These are phyloP conservation scores for Talaromyces sp. DNA, from an alignment of 2,329 filamentous ascomycete species.

Conservation along the genomic window DNA sequence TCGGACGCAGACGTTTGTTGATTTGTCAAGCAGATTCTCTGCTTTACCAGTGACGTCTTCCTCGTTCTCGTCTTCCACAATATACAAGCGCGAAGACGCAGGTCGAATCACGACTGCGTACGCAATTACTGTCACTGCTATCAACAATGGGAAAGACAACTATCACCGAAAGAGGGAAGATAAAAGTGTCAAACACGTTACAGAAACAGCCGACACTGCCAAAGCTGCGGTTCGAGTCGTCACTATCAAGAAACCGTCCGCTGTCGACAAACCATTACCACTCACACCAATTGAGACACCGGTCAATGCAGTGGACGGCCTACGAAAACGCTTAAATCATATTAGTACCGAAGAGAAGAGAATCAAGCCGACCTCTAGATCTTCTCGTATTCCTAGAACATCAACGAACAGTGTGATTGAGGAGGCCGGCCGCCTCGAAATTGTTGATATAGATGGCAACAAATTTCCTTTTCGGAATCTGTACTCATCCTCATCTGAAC, in stretches of 20 bases:
- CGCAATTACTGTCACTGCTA: slow-evolving; percentile 10
- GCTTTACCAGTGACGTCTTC: slow-evolving; percentile 6
- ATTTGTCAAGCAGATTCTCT: slow-evolving; percentile 13
- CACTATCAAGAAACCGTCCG: slow-evolving; percentile 4
- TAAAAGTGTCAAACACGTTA: not conserved
- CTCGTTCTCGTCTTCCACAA: slow-evolving; percentile 4
- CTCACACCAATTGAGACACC: slow-evolving; percentile 10
- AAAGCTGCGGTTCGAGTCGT: slow-evolving; percentile 10
- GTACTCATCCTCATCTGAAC: slow-evolving; percentile 37
- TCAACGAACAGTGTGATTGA: slow-evolving; percentile 16
- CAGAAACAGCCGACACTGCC: not conserved
- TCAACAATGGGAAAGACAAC: slow-evolving; percentile 5
- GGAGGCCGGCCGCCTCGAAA: slow-evolving; percentile 22
- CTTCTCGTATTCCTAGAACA: not conserved
- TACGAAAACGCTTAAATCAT: not conserved
- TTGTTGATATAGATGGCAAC: slow-evolving; percentile 62
- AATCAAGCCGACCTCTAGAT: not conserved
- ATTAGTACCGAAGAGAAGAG: not conserved
- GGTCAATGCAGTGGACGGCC: not conserved
- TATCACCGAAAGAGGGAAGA: not conserved
- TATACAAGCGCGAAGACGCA: slow-evolving; percentile 6
- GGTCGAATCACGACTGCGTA: slow-evolving; percentile 10
- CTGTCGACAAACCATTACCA: slow-evolving; percentile 16
- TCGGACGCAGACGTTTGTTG: slow-evolving; percentile 11
- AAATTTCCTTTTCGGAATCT: slow-evolving; percentile 61